Percentiles rank a stretch among this genome's conserved stretches.
These are phyloP conservation scores for Beauveria sp. DNA, from an alignment of 2,329 filamentous ascomycete species.

Conservation along the genomic window DNA sequence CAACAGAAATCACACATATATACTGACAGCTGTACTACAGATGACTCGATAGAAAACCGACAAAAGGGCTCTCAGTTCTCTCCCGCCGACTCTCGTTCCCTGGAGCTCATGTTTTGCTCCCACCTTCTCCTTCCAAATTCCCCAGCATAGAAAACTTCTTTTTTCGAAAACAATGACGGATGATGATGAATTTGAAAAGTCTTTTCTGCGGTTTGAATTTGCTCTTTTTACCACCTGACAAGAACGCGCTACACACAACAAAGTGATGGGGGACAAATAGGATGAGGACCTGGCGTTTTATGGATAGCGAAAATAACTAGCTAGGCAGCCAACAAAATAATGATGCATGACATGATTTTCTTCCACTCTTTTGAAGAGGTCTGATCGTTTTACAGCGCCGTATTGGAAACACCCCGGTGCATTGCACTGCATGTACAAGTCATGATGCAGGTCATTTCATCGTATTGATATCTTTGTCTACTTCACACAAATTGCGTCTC, in stretches of 20 bases:
- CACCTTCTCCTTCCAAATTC: constrained; percentile 35
- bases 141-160: background rate
- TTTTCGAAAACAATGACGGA: background rate
- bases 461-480: background rate
- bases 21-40: constrained; percentile 11
- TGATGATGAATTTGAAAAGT: background rate
- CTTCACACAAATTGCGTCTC: background rate
- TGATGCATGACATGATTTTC: constrained; percentile 1
- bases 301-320: constrained; percentile 1
- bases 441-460: background rate
- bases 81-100: constrained; percentile 39
- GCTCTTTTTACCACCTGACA: background rate
- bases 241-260: background rate
- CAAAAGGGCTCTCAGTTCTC: constrained; percentile 46
- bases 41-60: constrained; percentile 30
- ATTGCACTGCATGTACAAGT: background rate
- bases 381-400: background rate
- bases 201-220: background rate
- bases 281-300: constrained; percentile 1
- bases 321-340: background rate
- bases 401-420: background rate
- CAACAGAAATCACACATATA: background rate
- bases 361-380: background rate
- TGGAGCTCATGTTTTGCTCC: constrained; percentile 43
- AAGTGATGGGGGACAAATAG: background rate